Evolutionary conservation across 768 basidiomycete species (phyloP), one percentile per base, ranked within the genome.

Genomic region (Leucocoprinus birnbaumii): DNA sequence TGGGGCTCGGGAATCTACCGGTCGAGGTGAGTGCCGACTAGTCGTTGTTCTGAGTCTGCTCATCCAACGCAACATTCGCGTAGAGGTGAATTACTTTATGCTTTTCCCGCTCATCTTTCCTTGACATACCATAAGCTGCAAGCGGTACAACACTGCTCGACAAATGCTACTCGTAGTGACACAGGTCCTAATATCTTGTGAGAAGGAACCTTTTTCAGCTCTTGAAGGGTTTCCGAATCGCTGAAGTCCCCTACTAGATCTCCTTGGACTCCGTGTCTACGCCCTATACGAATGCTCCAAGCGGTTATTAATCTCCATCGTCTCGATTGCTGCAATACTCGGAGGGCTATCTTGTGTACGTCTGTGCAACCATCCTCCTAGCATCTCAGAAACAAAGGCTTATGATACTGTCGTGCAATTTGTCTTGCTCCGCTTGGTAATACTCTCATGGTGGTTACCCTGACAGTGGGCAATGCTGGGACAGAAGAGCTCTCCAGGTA

Each of bases 381-480:
- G n/a, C n/a, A n/a, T n/a, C n/a, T n/a, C n/a, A n/a, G n/a, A n/a
- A n/a, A n/a, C n/a, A n/a, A n/a, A n/a, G n/a, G n/a, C n/a, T n/a
- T n/a, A n/a, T n/a, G n/a, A n/a, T n/a, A n/a, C n/a, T n/a, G n/a
- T n/a, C n/a, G n/a, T n/a, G n/a, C n/a, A n/a, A n/a, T n/a, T n/a
- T n/a, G n/a, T n/a, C n/a, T n/a, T n/a, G n/a, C n/a, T n/a, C n/a
- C n/a, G n/a, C n/a, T n/a, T n/a, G n/a, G n/a, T n/a, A n/a, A n/a
- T n/a, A n/a, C n/a, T n/a, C n/a, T n/a, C n/a, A n/a, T n/a, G n/a
- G n/a, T n/a, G n/a, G n/a, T n/a, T n/a, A n/a, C n/a, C n/a, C n/a
- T n/a, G n/a, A n/a, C 45, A 80, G 80, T 82, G 75, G 73, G 60
- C 73, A 1, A 58, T 82, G 6, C 68, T 77, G 35, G 73, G 72